Percentiles rank a stretch among this genome's conserved stretches.
Evolutionary conservation across 805 yeast species (phyloP).

Genomic region (Yarrowia sp.): DNA sequence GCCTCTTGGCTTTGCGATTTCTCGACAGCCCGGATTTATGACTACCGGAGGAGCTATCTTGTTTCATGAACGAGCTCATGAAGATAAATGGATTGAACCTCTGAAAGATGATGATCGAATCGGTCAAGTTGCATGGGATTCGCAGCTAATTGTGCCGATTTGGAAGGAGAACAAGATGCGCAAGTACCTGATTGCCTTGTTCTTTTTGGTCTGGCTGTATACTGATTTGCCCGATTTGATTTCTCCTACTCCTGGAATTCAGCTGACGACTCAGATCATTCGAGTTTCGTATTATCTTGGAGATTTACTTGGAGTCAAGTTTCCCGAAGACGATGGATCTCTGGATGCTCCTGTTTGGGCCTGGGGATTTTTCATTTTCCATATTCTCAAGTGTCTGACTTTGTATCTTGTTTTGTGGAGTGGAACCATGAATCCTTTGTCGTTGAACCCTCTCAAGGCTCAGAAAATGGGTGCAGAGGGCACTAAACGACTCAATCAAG

Average conservation of each 20-base stretch:
- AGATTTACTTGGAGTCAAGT: slow-evolving; percentile 47
- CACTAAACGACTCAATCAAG: slow-evolving; percentile 41
- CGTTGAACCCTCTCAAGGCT: slow-evolving; percentile 44
- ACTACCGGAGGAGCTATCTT: slow-evolving; percentile 81
- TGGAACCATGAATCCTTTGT: slow-evolving; percentile 78
- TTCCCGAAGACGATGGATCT: slow-evolving; percentile 49
- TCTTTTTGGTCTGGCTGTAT: slow-evolving; percentile 69
- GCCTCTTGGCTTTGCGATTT: slow-evolving; percentile 65
- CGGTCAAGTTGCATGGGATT: slow-evolving; percentile 74
- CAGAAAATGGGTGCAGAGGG: slow-evolving; percentile 34
- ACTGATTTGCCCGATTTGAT: slow-evolving; percentile 87
- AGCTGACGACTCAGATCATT: slow-evolving; percentile 63
- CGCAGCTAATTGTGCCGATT: slow-evolving; percentile 76
- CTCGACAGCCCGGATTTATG: slow-evolving; percentile 71
- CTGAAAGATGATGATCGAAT: slow-evolving; percentile 52
- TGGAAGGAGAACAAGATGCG: slow-evolving; percentile 52
- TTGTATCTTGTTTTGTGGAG: slow-evolving; percentile 58
- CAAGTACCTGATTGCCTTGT: slow-evolving; percentile 33
- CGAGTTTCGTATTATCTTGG: slow-evolving; percentile 38
- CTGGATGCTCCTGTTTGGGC: slow-evolving; percentile 48
- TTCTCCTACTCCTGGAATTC: slow-evolving; percentile 90
- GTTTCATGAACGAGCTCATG: slow-evolving; percentile 58
- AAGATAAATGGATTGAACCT: slow-evolving; percentile 47
- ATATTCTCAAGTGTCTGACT: slow-evolving; percentile 57
- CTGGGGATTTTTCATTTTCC: slow-evolving; percentile 67